A percentile compares a stretch with the other conserved stretches of the same genome.
phyloP scores from a whole-genome alignment of 129 eudicot genomes.

The Dittrichia graveolens region DNA sequence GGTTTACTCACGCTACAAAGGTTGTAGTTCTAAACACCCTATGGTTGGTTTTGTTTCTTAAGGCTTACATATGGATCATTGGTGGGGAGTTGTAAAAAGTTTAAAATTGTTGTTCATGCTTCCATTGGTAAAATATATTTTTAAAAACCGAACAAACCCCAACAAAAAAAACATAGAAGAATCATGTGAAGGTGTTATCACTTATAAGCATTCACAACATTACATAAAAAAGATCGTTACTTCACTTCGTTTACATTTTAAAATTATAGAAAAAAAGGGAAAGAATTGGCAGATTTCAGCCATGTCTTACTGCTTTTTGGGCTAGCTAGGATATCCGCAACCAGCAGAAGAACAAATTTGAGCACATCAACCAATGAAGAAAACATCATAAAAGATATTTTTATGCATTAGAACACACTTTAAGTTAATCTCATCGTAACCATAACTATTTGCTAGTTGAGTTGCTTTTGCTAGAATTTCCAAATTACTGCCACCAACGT shows the following conservation, averaged over 20 bases:
- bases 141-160: no score
- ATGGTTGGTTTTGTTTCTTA: no score
- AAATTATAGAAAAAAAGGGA: conserved; percentile 1
- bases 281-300: conserved; percentile 37
- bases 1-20: no score
- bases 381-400: conserved; percentile 17
- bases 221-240: neutral
- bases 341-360: conserved; percentile 35
- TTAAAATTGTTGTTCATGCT: no score
- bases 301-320: conserved; percentile 95
- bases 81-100: no score
- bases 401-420: conserved; percentile 55
- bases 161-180: neutral
- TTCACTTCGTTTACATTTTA: neutral
- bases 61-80: no score
- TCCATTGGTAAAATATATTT: no score
- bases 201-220: neutral
- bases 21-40: no score
- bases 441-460: conserved; percentile 75
- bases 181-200: neutral
- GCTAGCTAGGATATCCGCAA: conserved; percentile 99
- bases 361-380: conserved; percentile 19
- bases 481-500: conserved; percentile 92
- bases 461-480: conserved; percentile 90
- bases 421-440: conserved; percentile 89